Conservation (phyloP, 768 basidiomycete species). For the Symmetrospora coprosmae region DNA sequence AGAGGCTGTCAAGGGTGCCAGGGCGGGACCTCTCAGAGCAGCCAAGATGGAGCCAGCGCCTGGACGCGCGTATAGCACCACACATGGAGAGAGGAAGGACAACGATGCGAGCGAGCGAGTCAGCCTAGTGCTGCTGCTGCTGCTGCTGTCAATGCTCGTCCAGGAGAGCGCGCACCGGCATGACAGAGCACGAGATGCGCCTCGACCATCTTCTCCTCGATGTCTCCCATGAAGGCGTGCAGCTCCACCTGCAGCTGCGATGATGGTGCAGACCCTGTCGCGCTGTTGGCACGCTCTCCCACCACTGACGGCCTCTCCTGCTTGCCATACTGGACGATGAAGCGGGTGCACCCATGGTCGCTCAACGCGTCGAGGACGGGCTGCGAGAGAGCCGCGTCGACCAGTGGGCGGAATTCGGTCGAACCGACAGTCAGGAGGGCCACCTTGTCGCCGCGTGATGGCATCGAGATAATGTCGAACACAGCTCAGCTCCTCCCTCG, state of each 20-base stretch:
- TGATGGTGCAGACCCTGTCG: neutral
- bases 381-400: conserved; percentile 17
- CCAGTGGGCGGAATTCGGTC: conserved; percentile 27
- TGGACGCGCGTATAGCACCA: conserved; percentile 36
- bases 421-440: conserved; percentile 30
- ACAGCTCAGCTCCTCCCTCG: no score
- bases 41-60: conserved; percentile 92
- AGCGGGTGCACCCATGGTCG: neutral
- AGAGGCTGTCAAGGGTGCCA: neutral
- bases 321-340: conserved; percentile 26
- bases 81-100: neutral
- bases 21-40: conserved; percentile 46
- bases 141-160: neutral
- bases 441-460: neutral
- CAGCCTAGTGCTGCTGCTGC: neutral
- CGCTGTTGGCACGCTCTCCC: neutral
- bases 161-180: conserved; percentile 52
- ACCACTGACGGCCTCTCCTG: neutral
- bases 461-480: no score
- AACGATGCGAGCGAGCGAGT: neutral
- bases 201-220: conserved; percentile 50
- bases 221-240: conserved; percentile 60
- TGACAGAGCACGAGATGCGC: conserved; percentile 80
- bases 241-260: conserved; percentile 47
- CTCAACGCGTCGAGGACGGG: conserved; percentile 18